A percentile compares a stretch with the other conserved stretches of the same genome.
These are phyloP conservation scores for Zoysia matrella DNA, from an alignment of 202 grass and related monocot species.

Conservation along the genomic window DNA sequence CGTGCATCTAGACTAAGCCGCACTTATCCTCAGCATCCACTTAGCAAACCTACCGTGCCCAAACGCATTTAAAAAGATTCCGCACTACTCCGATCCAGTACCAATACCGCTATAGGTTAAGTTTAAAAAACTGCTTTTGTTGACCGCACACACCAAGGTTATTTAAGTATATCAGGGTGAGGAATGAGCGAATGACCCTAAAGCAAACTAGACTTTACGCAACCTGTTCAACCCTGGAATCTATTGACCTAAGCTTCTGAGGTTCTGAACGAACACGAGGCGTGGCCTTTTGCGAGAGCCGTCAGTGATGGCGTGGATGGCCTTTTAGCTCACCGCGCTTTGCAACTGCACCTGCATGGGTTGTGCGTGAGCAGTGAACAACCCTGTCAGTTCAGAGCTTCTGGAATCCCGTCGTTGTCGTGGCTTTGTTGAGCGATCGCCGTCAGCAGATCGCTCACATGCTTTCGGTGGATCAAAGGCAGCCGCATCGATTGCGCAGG, in stretches of 20 bases:
- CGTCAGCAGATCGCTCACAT: conserved; percentile 55
- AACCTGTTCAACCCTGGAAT: conserved; percentile 19
- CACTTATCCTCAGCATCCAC: conserved; percentile 40
- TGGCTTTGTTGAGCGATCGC: conserved; percentile 40
- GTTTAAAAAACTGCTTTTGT: conserved; percentile 21
- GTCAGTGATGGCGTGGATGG: neutral
- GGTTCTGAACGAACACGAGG: conserved; percentile 13
- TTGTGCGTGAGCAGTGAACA: conserved; percentile 7
- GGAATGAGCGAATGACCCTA: conserved; percentile 17
- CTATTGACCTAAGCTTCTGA: conserved; percentile 36
- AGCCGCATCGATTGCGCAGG: neutral
- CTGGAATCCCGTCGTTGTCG: neutral
- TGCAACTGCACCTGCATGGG: conserved; percentile 44
- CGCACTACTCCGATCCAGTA: neutral
- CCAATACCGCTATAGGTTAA: conserved; percentile 19
- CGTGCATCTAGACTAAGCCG: conserved; percentile 32
- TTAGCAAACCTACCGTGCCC: conserved; percentile 24
- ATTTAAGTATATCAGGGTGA: neutral
- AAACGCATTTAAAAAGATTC: conserved; percentile 46
- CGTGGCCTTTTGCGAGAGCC: neutral
- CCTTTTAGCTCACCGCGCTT: neutral
- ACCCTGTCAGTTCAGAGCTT: neutral
- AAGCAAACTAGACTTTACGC: conserved; percentile 47
- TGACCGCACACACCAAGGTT: neutral
- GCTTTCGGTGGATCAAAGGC: conserved; percentile 42